These are phyloP conservation scores for Pisolithus orientalis DNA, from an alignment of 768 basidiomycete species.

Conservation along the genomic window DNA sequence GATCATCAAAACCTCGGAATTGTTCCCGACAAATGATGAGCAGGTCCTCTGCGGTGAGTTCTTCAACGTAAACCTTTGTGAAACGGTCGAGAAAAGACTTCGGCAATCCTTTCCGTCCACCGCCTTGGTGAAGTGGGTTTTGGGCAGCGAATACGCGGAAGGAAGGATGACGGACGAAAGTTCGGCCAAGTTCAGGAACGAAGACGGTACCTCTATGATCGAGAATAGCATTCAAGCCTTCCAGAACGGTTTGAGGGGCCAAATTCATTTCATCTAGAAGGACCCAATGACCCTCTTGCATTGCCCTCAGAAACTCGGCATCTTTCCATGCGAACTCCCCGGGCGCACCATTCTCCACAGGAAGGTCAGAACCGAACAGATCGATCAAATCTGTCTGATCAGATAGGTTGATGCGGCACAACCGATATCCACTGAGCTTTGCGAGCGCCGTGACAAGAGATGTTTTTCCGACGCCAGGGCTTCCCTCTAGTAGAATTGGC, in stretches of 20 bases:
- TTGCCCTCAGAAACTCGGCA: slow-evolving; percentile 87
- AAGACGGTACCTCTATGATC: slow-evolving; percentile 95
- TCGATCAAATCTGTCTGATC: slow-evolving; percentile 97
- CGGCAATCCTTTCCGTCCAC: slow-evolving; percentile 94
- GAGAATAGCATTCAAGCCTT: slow-evolving; percentile 92
- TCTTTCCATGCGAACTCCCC: slow-evolving; percentile 98
- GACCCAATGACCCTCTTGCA: slow-evolving; percentile 97
- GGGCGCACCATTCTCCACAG: slow-evolving; percentile 83
- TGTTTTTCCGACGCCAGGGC: slow-evolving; percentile 97
- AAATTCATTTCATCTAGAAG: slow-evolving; percentile 99
- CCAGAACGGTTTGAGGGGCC: slow-evolving; percentile 92
- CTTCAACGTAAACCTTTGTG: slow-evolving; percentile 93
- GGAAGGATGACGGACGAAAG: slow-evolving; percentile 83
- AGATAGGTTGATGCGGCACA: slow-evolving; percentile 94
- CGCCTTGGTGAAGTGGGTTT: slow-evolving; percentile 93
- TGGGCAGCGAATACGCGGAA: slow-evolving; percentile 98
- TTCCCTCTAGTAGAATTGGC: slow-evolving; percentile 93
- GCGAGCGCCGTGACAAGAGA: slow-evolving; percentile 87
- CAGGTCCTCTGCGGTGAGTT: slow-evolving; percentile 73
- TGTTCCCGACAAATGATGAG: slow-evolving; percentile 69
- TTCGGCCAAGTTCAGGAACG: slow-evolving; percentile 89
- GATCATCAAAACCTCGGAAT: slow-evolving; percentile 53
- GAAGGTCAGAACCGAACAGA: slow-evolving; percentile 93
- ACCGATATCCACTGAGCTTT: slow-evolving; percentile 63
- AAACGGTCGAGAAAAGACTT: slow-evolving; percentile 98